A percentile compares a stretch with the other conserved stretches of the same genome.
These are phyloP conservation scores for Alternaria sp. DNA, from an alignment of 2,329 filamentous ascomycete species.

Conservation along the genomic window DNA sequence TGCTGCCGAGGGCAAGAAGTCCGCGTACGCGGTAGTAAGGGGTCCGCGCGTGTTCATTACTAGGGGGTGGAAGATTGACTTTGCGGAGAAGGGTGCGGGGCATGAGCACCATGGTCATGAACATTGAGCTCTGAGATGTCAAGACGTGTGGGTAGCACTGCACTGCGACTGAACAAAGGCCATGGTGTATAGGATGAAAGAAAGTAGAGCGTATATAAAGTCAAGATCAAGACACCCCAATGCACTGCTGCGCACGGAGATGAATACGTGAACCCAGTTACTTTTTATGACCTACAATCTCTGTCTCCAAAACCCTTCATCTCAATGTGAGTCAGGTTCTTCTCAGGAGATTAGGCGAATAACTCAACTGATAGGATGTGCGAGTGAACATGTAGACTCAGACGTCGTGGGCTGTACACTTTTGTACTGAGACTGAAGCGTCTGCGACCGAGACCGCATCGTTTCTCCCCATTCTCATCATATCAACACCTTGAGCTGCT, in stretches of 20 bases:
- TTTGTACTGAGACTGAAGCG: too few relatives aligned
- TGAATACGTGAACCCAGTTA: background rate
- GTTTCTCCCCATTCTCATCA: background rate
- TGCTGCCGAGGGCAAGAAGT: conserved; percentile 62
- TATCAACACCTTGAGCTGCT: background rate
- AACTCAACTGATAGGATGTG: background rate
- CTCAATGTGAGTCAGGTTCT: too few relatives aligned
- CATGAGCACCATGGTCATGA: conserved; percentile 38
- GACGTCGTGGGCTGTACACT: background rate
- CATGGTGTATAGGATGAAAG: background rate
- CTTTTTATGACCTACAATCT: too few relatives aligned
- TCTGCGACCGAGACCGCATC: too few relatives aligned
- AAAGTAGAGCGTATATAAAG: too few relatives aligned
- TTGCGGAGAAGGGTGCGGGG: conserved; percentile 42
- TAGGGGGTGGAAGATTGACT: conserved; percentile 70
- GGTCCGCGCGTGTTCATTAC: conserved; percentile 70
- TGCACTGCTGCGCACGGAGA: background rate
- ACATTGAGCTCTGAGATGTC: conserved; percentile 19
- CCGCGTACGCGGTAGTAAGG: conserved; percentile 70
- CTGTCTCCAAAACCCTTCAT: background rate
- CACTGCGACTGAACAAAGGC: background rate
- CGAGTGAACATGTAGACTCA: background rate
- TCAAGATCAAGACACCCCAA: background rate
- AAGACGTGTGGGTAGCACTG: background rate
- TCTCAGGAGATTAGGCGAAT: too few relatives aligned